Evolutionary conservation across 306 rosid species (phyloP).

Genomic region (Ceratonia siliqua): DNA sequence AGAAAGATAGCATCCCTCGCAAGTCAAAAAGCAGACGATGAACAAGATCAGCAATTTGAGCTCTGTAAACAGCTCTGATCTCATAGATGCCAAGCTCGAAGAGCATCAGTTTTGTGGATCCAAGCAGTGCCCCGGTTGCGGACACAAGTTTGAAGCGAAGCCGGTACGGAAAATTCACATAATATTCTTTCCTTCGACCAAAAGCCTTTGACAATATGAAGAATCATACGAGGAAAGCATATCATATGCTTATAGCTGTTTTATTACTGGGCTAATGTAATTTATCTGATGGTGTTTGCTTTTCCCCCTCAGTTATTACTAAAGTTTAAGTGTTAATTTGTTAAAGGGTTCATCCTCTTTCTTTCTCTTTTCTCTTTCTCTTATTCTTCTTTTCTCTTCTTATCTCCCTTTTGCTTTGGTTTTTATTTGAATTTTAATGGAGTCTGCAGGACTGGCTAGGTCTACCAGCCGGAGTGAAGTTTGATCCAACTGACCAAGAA

Average conservation of each 20-base stretch:
- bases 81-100: slow-evolving; percentile 95
- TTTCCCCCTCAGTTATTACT: background rate
- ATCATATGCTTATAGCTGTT: slow-evolving; percentile 21
- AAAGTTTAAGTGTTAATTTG: slow-evolving; percentile 16
- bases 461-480: slow-evolving; percentile 88
- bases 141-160: slow-evolving; percentile 83
- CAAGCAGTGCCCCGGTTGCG: slow-evolving; percentile 94
- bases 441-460: slow-evolving; percentile 78
- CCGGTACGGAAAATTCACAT: slow-evolving; percentile 55
- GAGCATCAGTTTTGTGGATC: slow-evolving; percentile 96
- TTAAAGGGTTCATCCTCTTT: slow-evolving; percentile 39
- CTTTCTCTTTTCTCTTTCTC: slow-evolving; percentile 33
- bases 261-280: slow-evolving; percentile 5
- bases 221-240: slow-evolving; percentile 25
- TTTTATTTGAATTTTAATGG: slow-evolving; percentile 19
- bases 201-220: slow-evolving; percentile 37
- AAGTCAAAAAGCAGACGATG: slow-evolving; percentile 25
- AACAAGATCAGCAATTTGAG: slow-evolving; percentile 54
- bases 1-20: slow-evolving; percentile 6
- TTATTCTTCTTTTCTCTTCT: slow-evolving; percentile 15
- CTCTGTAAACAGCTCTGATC: slow-evolving; percentile 66
- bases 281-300: slow-evolving; percentile 3
- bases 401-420: background rate
- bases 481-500: slow-evolving; percentile 89
- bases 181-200: slow-evolving; percentile 41